These are phyloP conservation scores for Colletotrichum noveboracense DNA, from an alignment of 2,329 filamentous ascomycete species.

Conservation along the genomic window DNA sequence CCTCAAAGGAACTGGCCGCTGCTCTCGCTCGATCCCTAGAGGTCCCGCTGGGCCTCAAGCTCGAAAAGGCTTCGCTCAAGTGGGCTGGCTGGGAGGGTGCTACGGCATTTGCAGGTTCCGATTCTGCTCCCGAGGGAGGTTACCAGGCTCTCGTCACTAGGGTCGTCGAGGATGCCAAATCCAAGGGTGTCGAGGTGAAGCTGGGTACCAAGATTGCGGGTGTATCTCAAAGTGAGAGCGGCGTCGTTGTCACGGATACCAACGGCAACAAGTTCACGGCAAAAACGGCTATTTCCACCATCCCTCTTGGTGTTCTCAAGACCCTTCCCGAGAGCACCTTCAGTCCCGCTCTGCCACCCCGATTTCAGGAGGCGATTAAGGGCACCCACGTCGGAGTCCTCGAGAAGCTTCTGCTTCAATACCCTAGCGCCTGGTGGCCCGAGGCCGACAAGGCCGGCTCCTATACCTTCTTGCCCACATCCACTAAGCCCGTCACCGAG, in stretches of 20 bases:
- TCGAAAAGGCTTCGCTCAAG: conserved; percentile 17
- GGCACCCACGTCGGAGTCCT: conserved; percentile 16
- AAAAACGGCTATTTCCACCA: conserved; percentile 15
- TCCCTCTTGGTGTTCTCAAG: conserved; percentile 16
- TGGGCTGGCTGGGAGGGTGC: conserved; percentile 15
- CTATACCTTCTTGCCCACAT: conserved; percentile 19
- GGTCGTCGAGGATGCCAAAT: conserved; percentile 13
- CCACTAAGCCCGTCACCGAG: conserved; percentile 10
- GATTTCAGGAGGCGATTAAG: conserved; percentile 8
- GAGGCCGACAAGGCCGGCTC: conserved; percentile 13
- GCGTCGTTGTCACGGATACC: conserved; percentile 2
- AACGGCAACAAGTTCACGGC: conserved; percentile 16
- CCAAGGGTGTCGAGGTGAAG: conserved; percentile 12
- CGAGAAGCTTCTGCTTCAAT: conserved; percentile 18
- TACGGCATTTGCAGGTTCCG: conserved; percentile 11
- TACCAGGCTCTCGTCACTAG: conserved; percentile 10
- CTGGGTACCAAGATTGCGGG: conserved; percentile 2
- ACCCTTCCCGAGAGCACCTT: conserved; percentile 15
- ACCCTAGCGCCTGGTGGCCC: conserved; percentile 16
- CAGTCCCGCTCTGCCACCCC: conserved; percentile 5
- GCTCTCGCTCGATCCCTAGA: conserved; percentile 17
- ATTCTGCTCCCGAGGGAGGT: conserved; percentile 18
- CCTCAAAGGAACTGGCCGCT: conserved; percentile 1
- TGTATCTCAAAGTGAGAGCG: neutral
- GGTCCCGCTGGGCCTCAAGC: conserved; percentile 15